phyloP scores from a whole-genome alignment of 2,329 filamentous ascomycete species.

The Scytalidium lignicola region DNA sequence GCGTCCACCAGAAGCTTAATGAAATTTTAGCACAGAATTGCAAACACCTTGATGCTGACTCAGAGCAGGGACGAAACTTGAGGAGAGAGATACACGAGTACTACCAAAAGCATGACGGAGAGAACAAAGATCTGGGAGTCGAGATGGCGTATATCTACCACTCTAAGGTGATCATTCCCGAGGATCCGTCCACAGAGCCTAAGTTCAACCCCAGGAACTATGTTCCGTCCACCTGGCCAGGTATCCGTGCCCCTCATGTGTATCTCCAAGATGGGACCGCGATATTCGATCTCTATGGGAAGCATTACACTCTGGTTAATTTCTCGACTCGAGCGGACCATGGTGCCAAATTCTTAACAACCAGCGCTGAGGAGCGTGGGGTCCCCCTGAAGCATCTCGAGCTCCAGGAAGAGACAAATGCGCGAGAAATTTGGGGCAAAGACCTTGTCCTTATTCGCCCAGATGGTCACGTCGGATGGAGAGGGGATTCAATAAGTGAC shows the following conservation, averaged over 20 bases:
- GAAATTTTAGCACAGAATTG: too few species aligned
- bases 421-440: background rate
- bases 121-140: constrained; percentile 24
- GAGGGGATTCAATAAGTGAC: background rate
- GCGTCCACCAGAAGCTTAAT: background rate
- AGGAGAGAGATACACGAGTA: constrained; percentile 7
- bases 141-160: constrained; percentile 24
- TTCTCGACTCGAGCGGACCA: background rate
- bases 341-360: background rate
- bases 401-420: background rate
- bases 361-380: background rate
- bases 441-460: constrained; percentile 1
- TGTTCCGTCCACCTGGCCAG: constrained; percentile 10
- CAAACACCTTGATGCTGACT: too few species aligned
- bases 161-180: constrained; percentile 2
- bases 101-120: constrained; percentile 15
- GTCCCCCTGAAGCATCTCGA: background rate
- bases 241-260: constrained; percentile 11
- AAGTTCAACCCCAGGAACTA: constrained; percentile 3
- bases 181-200: background rate
- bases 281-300: background rate
- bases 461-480: constrained; percentile 2
- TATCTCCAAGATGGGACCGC: constrained; percentile 1
- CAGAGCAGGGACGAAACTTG: too few species aligned
- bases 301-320: constrained; percentile 1